Evolutionary conservation across 306 rosid species (phyloP), one percentile per base, ranked within the genome.

Genomic region (Pachyrhizus erosus): DNA sequence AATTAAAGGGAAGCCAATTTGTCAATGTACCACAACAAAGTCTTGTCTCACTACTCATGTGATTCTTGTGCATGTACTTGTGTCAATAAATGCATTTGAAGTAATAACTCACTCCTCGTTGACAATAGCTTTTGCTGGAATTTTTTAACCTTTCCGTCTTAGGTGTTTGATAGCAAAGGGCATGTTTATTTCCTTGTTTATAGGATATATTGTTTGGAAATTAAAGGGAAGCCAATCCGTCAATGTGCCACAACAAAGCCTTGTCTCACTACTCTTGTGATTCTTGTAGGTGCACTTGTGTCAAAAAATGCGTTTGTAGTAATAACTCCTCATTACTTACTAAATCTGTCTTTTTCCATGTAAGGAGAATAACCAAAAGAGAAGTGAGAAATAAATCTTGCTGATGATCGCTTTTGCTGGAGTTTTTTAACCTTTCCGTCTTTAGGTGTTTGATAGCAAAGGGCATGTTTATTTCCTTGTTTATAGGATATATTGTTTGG

Each of bases 91-190:
- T 39, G 69, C 18, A 75, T 31, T 24, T 58, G 34, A 12, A 11
- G n/a, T 24, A 58, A 58, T 58, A 60, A 26, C 9, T 60, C 37
- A n/a, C 37, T 26, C 37, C 37, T 55, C 55, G 14, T 24, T 12
- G 70, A 55, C 18, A 24, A 23, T 57, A 31, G 78, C 57, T 58
- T 48, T 55, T 82, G 15, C 67, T 20, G 49, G 45, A 49, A 75
- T 70, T 54, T 76, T 64, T 13, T 71, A 23, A 62, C 13, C 73
- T 76, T 46, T 76, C 34, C 34, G 37, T 45, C 54, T 49, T 76
- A 70, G 49, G 17, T 14, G 31, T 72, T 24, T 70, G 57, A 13
- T 65, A 29, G 66, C 49, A 42, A 70, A 71, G 23, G 62, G 23
- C 42, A 42, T 55, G 26, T 18, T 52, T 52, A 52, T 52, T 7